phyloP scores from a whole-genome alignment of 2,329 filamentous ascomycete genomes.

The Fusarium continuum region DNA sequence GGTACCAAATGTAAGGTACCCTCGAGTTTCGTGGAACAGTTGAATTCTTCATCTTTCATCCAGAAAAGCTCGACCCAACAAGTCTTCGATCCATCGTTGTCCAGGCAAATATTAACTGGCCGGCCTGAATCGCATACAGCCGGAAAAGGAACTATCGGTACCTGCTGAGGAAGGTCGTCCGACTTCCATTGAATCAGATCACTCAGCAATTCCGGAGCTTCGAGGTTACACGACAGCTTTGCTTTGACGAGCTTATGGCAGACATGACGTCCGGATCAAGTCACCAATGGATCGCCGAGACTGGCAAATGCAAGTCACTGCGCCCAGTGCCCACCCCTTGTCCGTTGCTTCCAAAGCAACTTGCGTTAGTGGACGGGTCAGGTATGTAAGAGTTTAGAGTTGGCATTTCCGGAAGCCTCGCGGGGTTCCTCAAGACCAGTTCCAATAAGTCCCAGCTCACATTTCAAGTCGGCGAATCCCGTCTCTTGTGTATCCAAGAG shows the following conservation, averaged over 20 bases:
- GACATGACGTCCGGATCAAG: constrained; percentile 40
- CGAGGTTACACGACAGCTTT: constrained; percentile 17
- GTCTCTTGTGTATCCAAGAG: constrained; percentile 17
- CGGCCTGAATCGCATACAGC: constrained; percentile 25
- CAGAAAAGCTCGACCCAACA: no score
- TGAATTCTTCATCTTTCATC: not conserved
- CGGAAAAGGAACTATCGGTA: not conserved
- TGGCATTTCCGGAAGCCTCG: constrained; percentile 24
- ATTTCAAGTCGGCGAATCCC: constrained; percentile 31
- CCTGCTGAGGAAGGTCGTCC: not conserved
- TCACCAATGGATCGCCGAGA: constrained; percentile 36
- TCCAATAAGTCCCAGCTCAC: constrained; percentile 27
- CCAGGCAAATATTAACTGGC: not conserved
- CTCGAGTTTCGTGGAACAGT: no score
- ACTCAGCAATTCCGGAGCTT: constrained; percentile 5
- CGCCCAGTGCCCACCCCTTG: constrained; percentile 25
- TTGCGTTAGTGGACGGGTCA: constrained; percentile 16
- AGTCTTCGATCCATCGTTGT: no score
- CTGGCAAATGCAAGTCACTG: constrained; percentile 32
- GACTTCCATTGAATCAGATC: constrained; percentile 4
- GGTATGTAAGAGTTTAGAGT: constrained; percentile 7
- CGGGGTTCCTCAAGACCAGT: constrained; percentile 8
- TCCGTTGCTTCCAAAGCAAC: constrained; percentile 12
- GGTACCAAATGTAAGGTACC: no score
- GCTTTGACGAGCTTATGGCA: constrained; percentile 8